Base-by-base conservation (phyloP, 2,329 filamentous ascomycete species). In the Aspergillus vadensis region DNA sequence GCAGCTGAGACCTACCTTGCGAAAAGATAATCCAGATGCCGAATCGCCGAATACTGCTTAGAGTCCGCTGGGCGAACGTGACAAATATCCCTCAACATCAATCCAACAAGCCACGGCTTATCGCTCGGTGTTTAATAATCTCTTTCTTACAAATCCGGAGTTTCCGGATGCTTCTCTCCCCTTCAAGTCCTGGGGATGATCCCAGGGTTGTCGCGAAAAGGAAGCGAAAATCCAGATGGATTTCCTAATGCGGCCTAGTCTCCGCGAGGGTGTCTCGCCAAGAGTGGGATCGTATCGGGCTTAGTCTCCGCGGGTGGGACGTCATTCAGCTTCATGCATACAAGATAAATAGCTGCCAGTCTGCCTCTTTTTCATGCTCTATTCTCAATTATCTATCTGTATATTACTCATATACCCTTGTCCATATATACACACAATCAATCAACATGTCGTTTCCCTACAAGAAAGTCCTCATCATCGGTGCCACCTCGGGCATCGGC, bases 401-500 rank as follows among this genome's bases (percentile, higher is more conserved):
- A 44, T 44, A 19, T 15, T 44, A 44, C 10, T 4, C 17, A 44
- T 10, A 21, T 12, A 15, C 15, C 8, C 7, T 30, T n/a, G 30
- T 30, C 0, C 2, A 19, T 15, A 50, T 30, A 50, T 10, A 30
- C 17, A 50, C 8, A 32, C 5, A 17, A 17, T 30, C 25, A 32
- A 41, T 12, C 36, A 61, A 10, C 39, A 77, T 82, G 81, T 67
- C 76, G 62, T 74, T 81, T 60, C 71, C 71, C 39, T 85, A 84
- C 74, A 81, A 80, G 64, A 83, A 84, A 70, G 76, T 83, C 19
- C 77, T 85, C 8, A 70, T 86, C 27, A 73, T 85, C 9, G 83
- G 84, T n/a, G 83, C 83, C 39, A 78, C 75, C 6, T 74, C 72
- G 27, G 77, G 76, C 21, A 79, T 79, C 53, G 77, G 84, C 52